Percentiles rank a stretch among this genome's conserved stretches.
Conservation (phyloP, 176 grass and related monocot species). For the Elymus sibiricus region DNA sequence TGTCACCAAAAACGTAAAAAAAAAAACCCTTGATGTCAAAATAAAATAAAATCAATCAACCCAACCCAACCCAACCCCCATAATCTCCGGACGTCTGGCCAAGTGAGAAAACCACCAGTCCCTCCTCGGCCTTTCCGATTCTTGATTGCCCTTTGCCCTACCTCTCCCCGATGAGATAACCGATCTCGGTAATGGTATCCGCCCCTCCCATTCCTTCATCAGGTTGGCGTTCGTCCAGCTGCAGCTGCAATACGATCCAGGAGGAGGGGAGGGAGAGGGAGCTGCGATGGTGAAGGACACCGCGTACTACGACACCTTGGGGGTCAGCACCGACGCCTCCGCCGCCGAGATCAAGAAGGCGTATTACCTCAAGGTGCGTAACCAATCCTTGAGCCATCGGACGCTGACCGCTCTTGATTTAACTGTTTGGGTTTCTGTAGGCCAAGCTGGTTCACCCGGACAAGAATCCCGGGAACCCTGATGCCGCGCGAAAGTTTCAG, state of each 20-base stretch:
- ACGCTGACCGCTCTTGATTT: not conserved
- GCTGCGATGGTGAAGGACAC: conserved; percentile 62
- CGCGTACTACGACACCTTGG: conserved; percentile 75
- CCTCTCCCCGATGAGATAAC: not conserved
- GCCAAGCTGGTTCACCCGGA: conserved; percentile 86
- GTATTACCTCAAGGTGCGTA: conserved; percentile 78
- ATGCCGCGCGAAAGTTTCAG: conserved; percentile 76
- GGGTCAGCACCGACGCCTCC: conserved; percentile 72
- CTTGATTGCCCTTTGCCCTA: not conserved
- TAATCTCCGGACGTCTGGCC: too few relatives aligned
- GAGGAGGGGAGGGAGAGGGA: not conserved
- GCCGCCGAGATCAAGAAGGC: conserved; percentile 92
- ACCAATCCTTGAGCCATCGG: not conserved
- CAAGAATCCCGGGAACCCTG: conserved; percentile 77
- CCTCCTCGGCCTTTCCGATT: not conserved
- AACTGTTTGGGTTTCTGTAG: conserved; percentile 26
- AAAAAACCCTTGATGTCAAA: too few relatives aligned
- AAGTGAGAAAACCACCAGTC: not conserved
- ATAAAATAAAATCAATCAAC: too few relatives aligned
- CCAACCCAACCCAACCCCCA: too few relatives aligned
- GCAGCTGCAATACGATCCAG: not conserved
- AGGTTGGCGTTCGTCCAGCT: not conserved
- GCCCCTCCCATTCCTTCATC: not conserved
- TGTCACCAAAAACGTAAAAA: too few relatives aligned
- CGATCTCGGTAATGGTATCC: conserved; percentile 12